Evolutionary conservation across 352 stramenopile species (phyloP).

Genomic region (Globisporangium viniferum): DNA sequence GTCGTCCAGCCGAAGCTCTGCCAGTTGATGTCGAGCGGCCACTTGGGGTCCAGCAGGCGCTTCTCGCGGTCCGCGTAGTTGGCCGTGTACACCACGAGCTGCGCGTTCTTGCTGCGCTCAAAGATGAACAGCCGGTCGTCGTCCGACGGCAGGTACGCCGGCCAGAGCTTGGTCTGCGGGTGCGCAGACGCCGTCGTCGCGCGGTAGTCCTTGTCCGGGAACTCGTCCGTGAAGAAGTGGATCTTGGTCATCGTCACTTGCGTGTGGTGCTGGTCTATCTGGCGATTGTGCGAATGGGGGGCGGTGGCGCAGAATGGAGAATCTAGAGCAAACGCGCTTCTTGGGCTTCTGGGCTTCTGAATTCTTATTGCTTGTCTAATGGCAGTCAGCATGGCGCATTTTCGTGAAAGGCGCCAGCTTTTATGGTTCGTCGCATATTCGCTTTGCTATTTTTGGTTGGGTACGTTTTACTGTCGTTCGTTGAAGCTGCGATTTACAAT

Average conservation of each 20-base stretch:
- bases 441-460: no score
- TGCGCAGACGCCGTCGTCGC: conserved; percentile 57
- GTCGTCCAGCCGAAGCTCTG: conserved; percentile 77
- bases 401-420: not conserved
- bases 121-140: conserved; percentile 71
- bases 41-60: conserved; percentile 53
- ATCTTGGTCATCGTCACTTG: conserved; percentile 16
- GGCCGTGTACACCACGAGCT: conserved; percentile 74
- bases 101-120: conserved; percentile 78
- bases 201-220: conserved; percentile 65
- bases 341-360: not conserved
- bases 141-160: conserved; percentile 53
- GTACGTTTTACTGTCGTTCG: no score
- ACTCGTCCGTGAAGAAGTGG: conserved; percentile 70
- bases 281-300: not conserved
- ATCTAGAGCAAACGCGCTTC: not conserved
- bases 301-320: not conserved
- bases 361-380: not conserved
- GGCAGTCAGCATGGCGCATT: not conserved
- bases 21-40: conserved; percentile 78
- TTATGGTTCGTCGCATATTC: not conserved
- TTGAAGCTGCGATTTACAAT: no score
- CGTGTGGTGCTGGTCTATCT: not conserved
- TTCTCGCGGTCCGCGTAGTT: conserved; percentile 54
- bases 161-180: conserved; percentile 63